These are phyloP conservation scores for Pythium graminicola DNA, from an alignment of 352 stramenopile species.

Conservation along the genomic window DNA sequence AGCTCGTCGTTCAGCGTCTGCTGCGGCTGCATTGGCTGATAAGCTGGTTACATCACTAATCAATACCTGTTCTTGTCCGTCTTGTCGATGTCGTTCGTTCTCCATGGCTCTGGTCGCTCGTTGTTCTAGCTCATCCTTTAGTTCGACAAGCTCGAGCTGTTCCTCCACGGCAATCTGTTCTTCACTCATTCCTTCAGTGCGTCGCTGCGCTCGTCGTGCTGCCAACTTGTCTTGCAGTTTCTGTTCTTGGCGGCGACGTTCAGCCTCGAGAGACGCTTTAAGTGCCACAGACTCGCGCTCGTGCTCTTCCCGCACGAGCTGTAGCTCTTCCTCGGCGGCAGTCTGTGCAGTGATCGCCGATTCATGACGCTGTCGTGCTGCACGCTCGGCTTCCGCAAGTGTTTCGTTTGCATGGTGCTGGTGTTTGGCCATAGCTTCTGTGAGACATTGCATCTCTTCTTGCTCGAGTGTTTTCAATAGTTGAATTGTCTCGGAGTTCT, in stretches of 20 bases:
- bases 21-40: neutral
- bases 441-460: neutral
- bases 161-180: constrained; percentile 2
- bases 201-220: constrained; percentile 10
- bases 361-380: neutral
- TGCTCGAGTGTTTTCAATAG: neutral
- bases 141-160: neutral
- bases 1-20: neutral
- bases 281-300: constrained; percentile 43
- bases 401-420: neutral
- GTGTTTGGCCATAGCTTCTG: neutral
- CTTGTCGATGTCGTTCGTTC: neutral
- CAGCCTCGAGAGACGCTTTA: constrained; percentile 36
- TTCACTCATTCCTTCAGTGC: neutral
- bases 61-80: constrained; percentile 11
- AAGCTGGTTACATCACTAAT: neutral
- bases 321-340: constrained; percentile 42
- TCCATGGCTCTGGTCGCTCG: neutral
- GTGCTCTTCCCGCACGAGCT: constrained; percentile 48
- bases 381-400: neutral
- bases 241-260: constrained; percentile 57
- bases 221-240: constrained; percentile 36
- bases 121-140: constrained; percentile 15
- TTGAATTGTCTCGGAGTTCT: neutral
- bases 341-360: neutral